Evolutionary conservation across 176 grass and related monocot genomes (phyloP).

Genomic region (Triticum urartu): DNA sequence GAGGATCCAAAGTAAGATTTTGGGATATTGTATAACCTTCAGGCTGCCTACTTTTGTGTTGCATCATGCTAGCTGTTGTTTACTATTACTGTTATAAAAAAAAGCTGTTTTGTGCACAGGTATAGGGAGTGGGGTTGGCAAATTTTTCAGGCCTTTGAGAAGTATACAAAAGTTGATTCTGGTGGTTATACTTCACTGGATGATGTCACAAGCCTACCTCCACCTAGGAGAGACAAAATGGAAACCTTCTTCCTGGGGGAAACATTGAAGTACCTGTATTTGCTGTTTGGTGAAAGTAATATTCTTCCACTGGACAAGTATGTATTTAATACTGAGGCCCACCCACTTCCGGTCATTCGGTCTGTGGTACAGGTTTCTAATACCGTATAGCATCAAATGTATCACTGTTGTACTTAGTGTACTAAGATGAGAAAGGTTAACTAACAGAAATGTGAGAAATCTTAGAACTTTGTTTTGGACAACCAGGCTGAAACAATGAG

Average conservation of each 20-base stretch:
- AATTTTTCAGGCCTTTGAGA: slow-evolving; percentile 93
- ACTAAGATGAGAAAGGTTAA: slow-evolving; percentile 26
- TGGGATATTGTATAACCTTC: neutral
- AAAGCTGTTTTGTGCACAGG: slow-evolving; percentile 43
- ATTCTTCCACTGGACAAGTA: slow-evolving; percentile 81
- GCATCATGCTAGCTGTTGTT: neutral
- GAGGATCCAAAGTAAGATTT: slow-evolving; percentile 82
- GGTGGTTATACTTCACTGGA: slow-evolving; percentile 88
- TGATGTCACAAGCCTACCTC: slow-evolving; percentile 88
- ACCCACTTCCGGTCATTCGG: slow-evolving; percentile 75
- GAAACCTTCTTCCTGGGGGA: slow-evolving; percentile 92
- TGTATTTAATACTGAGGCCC: slow-evolving; percentile 95
- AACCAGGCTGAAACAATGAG: slow-evolving; percentile 26
- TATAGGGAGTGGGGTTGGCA: slow-evolving; percentile 99
- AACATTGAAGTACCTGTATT: slow-evolving; percentile 96
- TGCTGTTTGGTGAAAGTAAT: slow-evolving; percentile 84
- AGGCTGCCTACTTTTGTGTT: neutral
- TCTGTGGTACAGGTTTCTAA: slow-evolving; percentile 31
- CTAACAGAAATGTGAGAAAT: slow-evolving; percentile 21
- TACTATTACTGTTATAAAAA: slow-evolving; percentile 1
- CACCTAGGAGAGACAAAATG: slow-evolving; percentile 93
- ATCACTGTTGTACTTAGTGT: slow-evolving; percentile 24
- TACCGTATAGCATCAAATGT: slow-evolving; percentile 42
- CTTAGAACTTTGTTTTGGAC: slow-evolving; percentile 5
- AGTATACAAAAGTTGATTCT: slow-evolving; percentile 88